These are phyloP conservation scores for Termitomyces sp. DNA, from an alignment of 768 basidiomycete species.

Conservation along the genomic window DNA sequence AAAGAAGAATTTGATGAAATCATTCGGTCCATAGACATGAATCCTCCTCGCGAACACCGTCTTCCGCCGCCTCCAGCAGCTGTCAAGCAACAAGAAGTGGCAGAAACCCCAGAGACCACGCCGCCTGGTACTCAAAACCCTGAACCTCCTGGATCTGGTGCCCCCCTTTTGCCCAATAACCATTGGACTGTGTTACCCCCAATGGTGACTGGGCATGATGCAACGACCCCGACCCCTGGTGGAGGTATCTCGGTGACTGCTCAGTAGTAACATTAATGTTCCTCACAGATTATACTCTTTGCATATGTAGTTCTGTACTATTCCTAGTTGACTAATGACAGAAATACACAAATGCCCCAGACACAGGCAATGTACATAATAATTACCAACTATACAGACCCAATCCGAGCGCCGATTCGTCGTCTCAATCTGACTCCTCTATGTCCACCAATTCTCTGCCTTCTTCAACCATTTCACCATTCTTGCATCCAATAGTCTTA, in stretches of 20 bases:
- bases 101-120: constrained; percentile 28
- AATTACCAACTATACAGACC: too few species aligned
- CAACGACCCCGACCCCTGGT: constrained; percentile 42
- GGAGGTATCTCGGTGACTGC: constrained; percentile 13
- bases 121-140: constrained; percentile 55
- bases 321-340: not conserved
- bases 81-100: constrained; percentile 19
- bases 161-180: constrained; percentile 45
- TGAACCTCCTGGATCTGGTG: constrained; percentile 50
- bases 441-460: constrained; percentile 76
- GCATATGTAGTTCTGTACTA: not conserved
- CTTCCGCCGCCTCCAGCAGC: constrained; percentile 21
- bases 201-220: constrained; percentile 38
- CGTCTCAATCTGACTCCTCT: constrained; percentile 28
- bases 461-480: constrained; percentile 92
- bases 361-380: too few species aligned
- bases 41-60: constrained; percentile 33
- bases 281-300: not conserved
- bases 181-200: constrained; percentile 33
- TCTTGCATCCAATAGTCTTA: constrained; percentile 66
- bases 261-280: not conserved
- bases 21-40: constrained; percentile 45
- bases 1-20: constrained; percentile 60
- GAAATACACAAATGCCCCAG: not conserved
- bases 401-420: not conserved